phyloP scores from a whole-genome alignment of 768 basidiomycete species.

The Hericium rajendrae region DNA sequence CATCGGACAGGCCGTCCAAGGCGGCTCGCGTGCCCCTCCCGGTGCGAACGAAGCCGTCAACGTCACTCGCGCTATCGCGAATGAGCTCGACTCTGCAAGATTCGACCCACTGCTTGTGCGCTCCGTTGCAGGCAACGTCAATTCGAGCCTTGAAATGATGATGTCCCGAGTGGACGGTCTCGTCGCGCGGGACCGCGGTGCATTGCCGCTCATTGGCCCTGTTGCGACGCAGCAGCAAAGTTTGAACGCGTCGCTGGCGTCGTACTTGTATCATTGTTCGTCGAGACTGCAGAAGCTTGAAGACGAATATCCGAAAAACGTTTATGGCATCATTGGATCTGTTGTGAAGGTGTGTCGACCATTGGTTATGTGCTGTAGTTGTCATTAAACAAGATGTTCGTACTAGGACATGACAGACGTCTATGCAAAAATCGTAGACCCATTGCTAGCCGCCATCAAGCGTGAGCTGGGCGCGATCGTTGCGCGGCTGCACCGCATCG shows the following conservation, averaged over 20 bases:
- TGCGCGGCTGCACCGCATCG: conserved; percentile 64
- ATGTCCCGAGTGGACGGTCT: conserved; percentile 53
- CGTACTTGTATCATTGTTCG: conserved; percentile 74
- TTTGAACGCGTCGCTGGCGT: conserved; percentile 69
- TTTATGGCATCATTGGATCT: conserved; percentile 45
- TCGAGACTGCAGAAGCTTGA: conserved; percentile 53
- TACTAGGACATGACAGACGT: conserved; percentile 33
- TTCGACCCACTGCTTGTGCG: conserved; percentile 86
- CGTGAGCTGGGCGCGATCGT: conserved; percentile 76
- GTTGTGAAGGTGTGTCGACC: conserved; percentile 43
- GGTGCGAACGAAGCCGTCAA: conserved; percentile 68
- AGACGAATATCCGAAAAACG: conserved; percentile 54
- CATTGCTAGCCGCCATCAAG: conserved; percentile 57
- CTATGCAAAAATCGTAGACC: conserved; percentile 52
- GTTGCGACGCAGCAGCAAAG: conserved; percentile 70
- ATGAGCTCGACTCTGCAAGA: conserved; percentile 87
- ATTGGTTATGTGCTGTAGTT: background rate
- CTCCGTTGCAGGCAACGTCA: conserved; percentile 67
- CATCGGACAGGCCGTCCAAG: conserved; percentile 67
- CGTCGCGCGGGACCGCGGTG: conserved; percentile 71
- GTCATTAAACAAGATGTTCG: conserved; percentile 16
- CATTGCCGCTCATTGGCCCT: conserved; percentile 66
- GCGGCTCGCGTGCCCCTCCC: conserved; percentile 61
- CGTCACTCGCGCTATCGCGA: conserved; percentile 68
- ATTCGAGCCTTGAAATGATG: conserved; percentile 60